A percentile compares a stretch with the other conserved stretches of the same genome.
Evolutionary conservation across 139 green algal species (phyloP).

Genomic region (Yamagishiella unicocca): DNA sequence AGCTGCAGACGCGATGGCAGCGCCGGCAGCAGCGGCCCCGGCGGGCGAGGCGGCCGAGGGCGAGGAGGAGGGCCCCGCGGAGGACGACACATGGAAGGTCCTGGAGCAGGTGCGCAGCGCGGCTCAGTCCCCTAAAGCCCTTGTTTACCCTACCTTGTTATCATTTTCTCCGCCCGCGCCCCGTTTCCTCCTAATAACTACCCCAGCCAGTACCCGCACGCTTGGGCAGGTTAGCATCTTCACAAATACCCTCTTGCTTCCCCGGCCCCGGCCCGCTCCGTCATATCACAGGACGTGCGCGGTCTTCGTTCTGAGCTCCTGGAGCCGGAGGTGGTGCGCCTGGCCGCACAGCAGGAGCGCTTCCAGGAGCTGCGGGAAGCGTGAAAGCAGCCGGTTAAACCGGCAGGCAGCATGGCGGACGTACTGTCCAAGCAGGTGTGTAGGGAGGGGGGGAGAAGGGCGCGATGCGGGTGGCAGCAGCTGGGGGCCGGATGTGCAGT

Average conservation of each 20-base stretch:
- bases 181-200: no score
- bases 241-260: no score
- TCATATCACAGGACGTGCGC: conserved; percentile 49
- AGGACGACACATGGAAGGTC: neutral
- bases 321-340: no score
- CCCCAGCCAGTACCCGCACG: no score
- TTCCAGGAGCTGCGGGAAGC: neutral
- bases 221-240: no score
- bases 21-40: neutral
- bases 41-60: neutral
- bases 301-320: conserved; percentile 16
- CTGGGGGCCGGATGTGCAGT: no score
- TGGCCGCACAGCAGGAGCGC: neutral
- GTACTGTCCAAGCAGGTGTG: conserved; percentile 38
- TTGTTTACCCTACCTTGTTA: no score
- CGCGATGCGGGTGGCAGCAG: neutral
- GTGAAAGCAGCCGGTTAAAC: neutral
- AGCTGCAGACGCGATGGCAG: no score
- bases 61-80: neutral
- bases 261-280: no score
- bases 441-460: no score
- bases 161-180: no score
- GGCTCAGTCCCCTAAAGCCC: no score
- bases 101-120: conserved; percentile 2
- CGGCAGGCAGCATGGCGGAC: neutral